Evolutionary conservation across 2,329 filamentous ascomycete species (phyloP).

Genomic region (Phaeosphaeria sp.): DNA sequence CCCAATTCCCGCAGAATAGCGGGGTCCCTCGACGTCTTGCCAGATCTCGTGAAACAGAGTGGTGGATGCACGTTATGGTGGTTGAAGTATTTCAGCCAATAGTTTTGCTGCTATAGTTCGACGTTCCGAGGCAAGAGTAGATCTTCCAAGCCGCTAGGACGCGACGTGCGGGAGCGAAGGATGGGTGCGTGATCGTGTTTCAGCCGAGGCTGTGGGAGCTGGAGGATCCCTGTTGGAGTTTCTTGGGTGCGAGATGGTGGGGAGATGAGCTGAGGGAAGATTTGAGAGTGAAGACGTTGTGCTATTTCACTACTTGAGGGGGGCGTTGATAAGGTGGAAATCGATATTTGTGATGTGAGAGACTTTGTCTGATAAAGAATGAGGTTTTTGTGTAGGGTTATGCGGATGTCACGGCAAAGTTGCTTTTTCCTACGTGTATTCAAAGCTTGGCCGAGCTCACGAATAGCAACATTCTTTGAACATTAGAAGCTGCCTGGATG

Average conservation of each 20-base stretch:
- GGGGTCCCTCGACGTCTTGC: background rate
- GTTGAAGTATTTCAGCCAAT: background rate
- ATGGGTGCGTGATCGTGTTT: background rate
- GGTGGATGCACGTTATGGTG: background rate
- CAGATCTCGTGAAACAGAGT: background rate
- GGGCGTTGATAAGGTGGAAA: no score
- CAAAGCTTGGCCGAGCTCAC: no score
- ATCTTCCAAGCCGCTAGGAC: background rate
- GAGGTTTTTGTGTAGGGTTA: no score
- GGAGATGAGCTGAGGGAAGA: no score
- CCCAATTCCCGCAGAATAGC: background rate
- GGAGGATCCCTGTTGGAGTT: background rate
- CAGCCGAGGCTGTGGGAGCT: background rate
- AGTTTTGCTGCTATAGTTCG: background rate
- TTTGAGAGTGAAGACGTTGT: no score
- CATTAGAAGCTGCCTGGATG: background rate
- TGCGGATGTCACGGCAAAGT: no score
- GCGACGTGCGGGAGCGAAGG: background rate
- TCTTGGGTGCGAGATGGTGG: background rate
- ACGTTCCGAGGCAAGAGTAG: background rate
- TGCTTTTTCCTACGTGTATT: no score
- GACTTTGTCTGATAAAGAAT: no score
- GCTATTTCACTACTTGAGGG: no score
- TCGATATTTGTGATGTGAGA: no score
- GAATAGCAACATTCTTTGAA: no score